Conservation (phyloP, 805 yeast species). For the Zygosaccharomyces rouxii region DNA sequence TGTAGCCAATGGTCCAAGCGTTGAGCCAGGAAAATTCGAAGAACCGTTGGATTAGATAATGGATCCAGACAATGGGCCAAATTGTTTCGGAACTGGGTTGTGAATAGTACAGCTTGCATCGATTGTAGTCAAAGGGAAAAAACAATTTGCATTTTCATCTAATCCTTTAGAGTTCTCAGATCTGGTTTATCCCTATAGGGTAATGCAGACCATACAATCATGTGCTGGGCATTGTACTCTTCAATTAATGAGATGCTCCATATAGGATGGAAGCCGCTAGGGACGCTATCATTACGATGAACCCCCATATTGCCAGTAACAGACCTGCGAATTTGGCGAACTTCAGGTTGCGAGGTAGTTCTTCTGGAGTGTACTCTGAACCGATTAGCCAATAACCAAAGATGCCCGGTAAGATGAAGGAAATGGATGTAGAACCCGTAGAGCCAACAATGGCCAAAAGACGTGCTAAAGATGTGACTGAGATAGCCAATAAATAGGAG, state of each 20-base stretch:
- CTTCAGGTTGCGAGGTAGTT: constrained; percentile 28
- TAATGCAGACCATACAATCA: background rate
- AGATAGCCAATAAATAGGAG: constrained; percentile 55
- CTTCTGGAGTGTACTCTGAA: constrained; percentile 17
- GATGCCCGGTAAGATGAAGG: constrained; percentile 70
- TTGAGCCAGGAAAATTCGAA: background rate
- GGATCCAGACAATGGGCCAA: background rate
- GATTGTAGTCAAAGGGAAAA: background rate
- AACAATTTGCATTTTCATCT: background rate
- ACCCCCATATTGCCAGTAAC: constrained; percentile 44
- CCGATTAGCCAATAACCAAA: constrained; percentile 49
- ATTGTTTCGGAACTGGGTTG: background rate
- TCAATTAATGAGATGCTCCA: constrained; percentile 25
- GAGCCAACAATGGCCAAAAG: constrained; percentile 72
- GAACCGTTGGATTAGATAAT: background rate
- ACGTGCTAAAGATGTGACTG: constrained; percentile 59
- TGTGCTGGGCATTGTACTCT: background rate
- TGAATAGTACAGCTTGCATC: background rate
- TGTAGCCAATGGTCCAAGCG: background rate
- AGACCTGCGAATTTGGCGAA: constrained; percentile 38
- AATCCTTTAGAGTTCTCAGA: background rate
- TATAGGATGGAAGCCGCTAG: constrained; percentile 36
- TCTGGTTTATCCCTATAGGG: background rate
- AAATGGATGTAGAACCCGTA: constrained; percentile 73
- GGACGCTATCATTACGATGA: constrained; percentile 47